A percentile compares a stretch with the other conserved stretches of the same genome.
These are phyloP conservation scores for Syzygium malaccense DNA, from an alignment of 441 rosid species.

Conservation along the genomic window DNA sequence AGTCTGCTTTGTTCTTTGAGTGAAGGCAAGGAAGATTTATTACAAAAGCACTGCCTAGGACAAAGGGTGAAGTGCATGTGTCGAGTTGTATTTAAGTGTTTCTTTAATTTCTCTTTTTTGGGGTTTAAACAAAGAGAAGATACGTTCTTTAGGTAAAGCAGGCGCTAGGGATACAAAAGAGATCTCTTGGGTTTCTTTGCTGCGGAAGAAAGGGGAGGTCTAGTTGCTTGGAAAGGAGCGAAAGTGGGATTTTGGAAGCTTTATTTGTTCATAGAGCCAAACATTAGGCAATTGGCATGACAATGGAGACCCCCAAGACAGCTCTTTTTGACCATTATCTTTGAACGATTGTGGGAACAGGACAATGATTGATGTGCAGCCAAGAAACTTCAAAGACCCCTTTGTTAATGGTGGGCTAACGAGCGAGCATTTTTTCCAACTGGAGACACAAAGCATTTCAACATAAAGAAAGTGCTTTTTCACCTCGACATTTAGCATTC, in stretches of 20 bases:
- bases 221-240: not conserved
- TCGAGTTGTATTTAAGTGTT: not conserved
- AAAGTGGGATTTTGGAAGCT: not conserved
- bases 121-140: not conserved
- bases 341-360: not conserved
- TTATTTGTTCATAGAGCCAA: not conserved
- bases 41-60: not conserved
- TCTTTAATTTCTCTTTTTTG: not conserved
- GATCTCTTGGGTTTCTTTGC: not conserved
- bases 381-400: not conserved
- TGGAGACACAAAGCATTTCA: not conserved
- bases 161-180: not conserved
- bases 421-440: not conserved
- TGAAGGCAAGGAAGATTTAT: not conserved
- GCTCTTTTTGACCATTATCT: not conserved
- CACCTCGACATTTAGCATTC: not conserved
- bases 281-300: not conserved
- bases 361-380: not conserved
- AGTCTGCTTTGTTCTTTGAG: not conserved
- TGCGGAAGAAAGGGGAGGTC: not conserved
- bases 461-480: not conserved
- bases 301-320: not conserved
- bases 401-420: not conserved
- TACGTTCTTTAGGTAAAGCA: not conserved
- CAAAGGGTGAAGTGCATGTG: not conserved